phyloP scores from a whole-genome alignment of 2,329 filamentous ascomycete genomes.

The Claviceps africana region DNA sequence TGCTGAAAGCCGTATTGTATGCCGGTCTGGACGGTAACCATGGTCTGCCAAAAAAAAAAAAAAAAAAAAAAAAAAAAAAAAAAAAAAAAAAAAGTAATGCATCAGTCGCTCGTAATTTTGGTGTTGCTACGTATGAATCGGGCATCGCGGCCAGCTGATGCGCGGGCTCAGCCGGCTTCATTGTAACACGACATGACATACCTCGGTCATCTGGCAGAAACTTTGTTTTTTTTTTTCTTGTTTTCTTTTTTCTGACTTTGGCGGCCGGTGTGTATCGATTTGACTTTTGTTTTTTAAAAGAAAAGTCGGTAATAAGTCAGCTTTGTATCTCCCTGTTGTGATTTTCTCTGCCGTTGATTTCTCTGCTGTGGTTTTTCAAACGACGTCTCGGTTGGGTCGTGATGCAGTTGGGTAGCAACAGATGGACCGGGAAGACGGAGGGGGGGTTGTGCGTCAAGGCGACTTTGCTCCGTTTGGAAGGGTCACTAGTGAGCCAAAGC shows the following conservation, averaged over 20 bases:
- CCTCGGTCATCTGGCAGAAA: background rate
- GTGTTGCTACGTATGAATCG: background rate
- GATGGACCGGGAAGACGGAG: background rate
- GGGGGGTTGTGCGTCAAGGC: background rate
- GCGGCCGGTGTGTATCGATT: background rate
- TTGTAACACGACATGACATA: constrained; percentile 2
- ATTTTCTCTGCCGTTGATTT: no score
- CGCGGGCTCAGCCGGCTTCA: background rate
- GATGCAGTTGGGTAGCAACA: constrained; percentile 10
- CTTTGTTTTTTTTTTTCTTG: background rate
- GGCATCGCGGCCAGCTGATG: background rate
- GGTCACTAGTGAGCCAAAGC: constrained; percentile 2
- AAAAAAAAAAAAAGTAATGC: background rate
- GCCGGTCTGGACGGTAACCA: constrained; percentile 21
- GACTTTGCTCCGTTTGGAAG: background rate
- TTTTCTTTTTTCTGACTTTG: background rate
- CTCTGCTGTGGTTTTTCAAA: no score
- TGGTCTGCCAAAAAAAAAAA: no score
- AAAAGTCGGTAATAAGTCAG: background rate
- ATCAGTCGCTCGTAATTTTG: background rate
- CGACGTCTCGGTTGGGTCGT: constrained; percentile 7
- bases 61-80: no score
- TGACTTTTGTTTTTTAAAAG: background rate
- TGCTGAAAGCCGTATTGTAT: constrained; percentile 29
- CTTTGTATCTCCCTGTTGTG: background rate